Conservation (phyloP, 768 basidiomycete genomes). For the Cantharellus cinnabarinus region DNA sequence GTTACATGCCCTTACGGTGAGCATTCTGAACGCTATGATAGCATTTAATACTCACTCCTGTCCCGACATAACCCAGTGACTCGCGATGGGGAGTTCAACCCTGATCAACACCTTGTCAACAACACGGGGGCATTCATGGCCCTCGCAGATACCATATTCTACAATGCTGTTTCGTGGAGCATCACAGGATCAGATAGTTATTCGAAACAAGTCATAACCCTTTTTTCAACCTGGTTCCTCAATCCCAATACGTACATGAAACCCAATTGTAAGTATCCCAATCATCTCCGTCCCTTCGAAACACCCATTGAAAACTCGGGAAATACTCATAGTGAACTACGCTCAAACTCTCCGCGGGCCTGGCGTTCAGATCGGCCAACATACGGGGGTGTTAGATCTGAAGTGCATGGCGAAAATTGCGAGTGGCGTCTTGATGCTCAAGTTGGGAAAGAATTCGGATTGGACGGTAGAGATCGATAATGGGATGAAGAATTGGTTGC, state of each 20-base stretch:
- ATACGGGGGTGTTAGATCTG: slow-evolving; percentile 15
- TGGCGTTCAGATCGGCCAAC: slow-evolving; percentile 11
- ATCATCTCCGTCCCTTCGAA: too few species aligned
- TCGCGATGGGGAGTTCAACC: slow-evolving; percentile 43
- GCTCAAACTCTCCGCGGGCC: slow-evolving; percentile 24
- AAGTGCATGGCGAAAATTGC: slow-evolving; percentile 10
- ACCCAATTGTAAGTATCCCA: slow-evolving; percentile 16
- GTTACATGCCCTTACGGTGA: slow-evolving; percentile 31
- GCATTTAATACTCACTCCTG: neutral
- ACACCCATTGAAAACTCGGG: too few species aligned
- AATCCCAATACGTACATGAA: slow-evolving; percentile 37
- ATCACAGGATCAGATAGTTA: slow-evolving; percentile 24
- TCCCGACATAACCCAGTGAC: slow-evolving; percentile 7
- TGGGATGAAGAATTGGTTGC: slow-evolving; percentile 11
- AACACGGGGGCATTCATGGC: slow-evolving; percentile 33
- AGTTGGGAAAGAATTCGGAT: slow-evolving; percentile 5
- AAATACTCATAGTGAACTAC: slow-evolving; percentile 23
- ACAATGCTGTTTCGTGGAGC: slow-evolving; percentile 37
- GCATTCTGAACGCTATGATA: neutral
- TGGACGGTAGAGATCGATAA: slow-evolving; percentile 12
- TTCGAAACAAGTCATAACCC: slow-evolving; percentile 24
- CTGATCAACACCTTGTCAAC: slow-evolving; percentile 36
- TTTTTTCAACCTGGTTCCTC: slow-evolving; percentile 41
- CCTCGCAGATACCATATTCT: slow-evolving; percentile 38
- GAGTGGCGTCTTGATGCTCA: slow-evolving; percentile 10